A percentile compares a stretch with the other conserved stretches of the same genome.
Conservation (phyloP, 2,329 filamentous ascomycete genomes). For the Ophiocordyceps camponoti-leonardi region DNA sequence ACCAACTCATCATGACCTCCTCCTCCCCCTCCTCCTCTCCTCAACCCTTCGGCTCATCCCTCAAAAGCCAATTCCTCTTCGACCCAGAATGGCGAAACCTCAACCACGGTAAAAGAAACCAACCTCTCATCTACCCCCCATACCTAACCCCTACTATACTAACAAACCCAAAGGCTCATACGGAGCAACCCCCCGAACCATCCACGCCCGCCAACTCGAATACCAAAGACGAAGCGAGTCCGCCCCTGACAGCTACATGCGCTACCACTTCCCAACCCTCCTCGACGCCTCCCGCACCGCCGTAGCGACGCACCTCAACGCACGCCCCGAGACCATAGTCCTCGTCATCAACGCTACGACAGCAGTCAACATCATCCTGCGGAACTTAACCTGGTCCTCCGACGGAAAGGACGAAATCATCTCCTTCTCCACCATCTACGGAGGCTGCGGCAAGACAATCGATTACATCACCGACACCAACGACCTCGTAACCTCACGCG, state of each 20-base stretch:
- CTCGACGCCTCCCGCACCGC: background rate
- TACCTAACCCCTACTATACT: too few relatives aligned
- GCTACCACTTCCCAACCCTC: background rate
- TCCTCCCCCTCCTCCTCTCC: background rate
- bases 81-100: background rate
- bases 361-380: background rate
- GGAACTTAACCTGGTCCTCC: background rate
- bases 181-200: background rate
- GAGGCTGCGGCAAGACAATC: background rate
- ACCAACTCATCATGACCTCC: background rate
- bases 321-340: background rate
- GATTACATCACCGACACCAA: background rate
- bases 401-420: background rate
- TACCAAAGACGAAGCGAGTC: background rate
- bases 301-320: background rate
- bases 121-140: too few relatives aligned
- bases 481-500: background rate
- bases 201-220: background rate
- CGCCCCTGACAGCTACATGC: background rate
- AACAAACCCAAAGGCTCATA: too few relatives aligned
- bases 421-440: background rate
- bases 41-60: background rate
- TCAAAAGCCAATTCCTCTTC: background rate
- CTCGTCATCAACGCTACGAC: background rate
- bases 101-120: slow-evolving; percentile 1